Conservation (phyloP, 306 rosid species). For the Glycine tomentella region DNA sequence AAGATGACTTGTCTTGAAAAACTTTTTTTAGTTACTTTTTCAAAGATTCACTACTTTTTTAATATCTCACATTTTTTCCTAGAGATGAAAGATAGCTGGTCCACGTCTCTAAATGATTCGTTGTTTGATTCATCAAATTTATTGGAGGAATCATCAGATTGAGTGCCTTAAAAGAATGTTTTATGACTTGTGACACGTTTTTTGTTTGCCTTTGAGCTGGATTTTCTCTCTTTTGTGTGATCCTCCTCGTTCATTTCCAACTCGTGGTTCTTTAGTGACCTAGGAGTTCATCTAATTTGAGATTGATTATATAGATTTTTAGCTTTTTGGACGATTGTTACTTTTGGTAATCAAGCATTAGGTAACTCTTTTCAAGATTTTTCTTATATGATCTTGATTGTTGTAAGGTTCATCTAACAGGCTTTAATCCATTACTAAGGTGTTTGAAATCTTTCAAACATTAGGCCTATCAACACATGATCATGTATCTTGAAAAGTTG, state of each 20-base stretch:
- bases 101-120: not conserved
- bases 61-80: not conserved
- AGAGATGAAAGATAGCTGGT: not conserved
- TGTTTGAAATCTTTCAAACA: not conserved
- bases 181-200: not conserved
- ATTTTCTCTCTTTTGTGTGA: not conserved
- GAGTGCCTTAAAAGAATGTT: not conserved
- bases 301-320: not conserved
- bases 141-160: not conserved
- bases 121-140: conserved; percentile 2
- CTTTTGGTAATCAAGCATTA: not conserved
- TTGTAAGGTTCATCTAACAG: not conserved
- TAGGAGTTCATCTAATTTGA: too few relatives aligned
- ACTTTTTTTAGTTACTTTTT: not conserved
- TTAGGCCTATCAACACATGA: not conserved
- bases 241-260: too few relatives aligned
- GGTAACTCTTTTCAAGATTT: not conserved
- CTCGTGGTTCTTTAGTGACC: too few relatives aligned
- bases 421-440: not conserved
- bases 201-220: not conserved
- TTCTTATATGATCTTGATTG: not conserved
- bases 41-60: not conserved
- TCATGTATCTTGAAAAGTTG: not conserved
- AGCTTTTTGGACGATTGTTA: not conserved
- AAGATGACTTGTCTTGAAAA: not conserved